These are phyloP conservation scores for Aspergillus neotritici DNA, from an alignment of 2,329 filamentous ascomycete species.

Conservation along the genomic window DNA sequence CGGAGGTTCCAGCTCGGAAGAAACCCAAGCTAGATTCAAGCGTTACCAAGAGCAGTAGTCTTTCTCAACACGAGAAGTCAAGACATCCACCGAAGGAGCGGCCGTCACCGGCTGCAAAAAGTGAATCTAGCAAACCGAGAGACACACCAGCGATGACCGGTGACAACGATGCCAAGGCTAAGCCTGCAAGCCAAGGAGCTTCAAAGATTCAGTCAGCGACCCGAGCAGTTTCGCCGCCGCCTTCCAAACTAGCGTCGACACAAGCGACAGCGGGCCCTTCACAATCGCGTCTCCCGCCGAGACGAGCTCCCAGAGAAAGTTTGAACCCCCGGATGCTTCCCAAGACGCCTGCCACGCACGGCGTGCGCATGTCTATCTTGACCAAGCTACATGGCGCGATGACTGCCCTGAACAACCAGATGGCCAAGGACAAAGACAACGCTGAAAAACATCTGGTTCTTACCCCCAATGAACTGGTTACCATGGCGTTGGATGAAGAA, in stretches of 20 bases:
- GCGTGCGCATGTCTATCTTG: conserved; percentile 38
- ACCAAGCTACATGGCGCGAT: conserved; percentile 42
- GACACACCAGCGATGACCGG: neutral
- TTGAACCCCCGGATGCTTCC: conserved; percentile 43
- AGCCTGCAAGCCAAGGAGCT: conserved; percentile 8
- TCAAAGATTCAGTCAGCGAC: conserved; percentile 18
- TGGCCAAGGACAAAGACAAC: conserved; percentile 26
- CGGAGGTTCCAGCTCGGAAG: conserved; percentile 25
- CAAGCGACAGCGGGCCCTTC: conserved; percentile 4
- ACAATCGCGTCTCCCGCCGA: conserved; percentile 16
- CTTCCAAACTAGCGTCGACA: conserved; percentile 10
- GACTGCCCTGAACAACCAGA: conserved; percentile 35
- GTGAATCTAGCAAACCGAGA: neutral
- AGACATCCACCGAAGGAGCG: neutral
- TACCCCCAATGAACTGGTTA: conserved; percentile 40
- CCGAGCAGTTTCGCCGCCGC: conserved; percentile 27
- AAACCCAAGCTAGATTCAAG: conserved; percentile 18
- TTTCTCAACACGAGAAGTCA: neutral
- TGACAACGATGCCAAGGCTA: conserved; percentile 9
- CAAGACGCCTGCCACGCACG: conserved; percentile 40
- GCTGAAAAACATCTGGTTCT: conserved; percentile 33
- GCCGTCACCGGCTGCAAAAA: neutral
- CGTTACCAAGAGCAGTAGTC: no score
- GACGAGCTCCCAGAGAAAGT: conserved; percentile 35
- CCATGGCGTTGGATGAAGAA: conserved; percentile 59